phyloP scores from a whole-genome alignment of 805 yeast genomes.

The Schwanniomyces vanrijiae region DNA sequence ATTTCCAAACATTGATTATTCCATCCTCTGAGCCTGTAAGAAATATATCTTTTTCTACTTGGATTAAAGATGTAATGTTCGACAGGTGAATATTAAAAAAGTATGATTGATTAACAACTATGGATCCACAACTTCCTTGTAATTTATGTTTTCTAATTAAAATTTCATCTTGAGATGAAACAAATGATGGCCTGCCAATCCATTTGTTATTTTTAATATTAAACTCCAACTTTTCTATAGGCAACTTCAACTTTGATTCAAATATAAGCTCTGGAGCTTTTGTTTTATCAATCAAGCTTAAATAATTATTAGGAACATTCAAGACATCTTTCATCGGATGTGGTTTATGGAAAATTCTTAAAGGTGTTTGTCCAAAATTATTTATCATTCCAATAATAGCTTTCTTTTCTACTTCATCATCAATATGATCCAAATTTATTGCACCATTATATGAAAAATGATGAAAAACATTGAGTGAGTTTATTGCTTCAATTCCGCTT shows the following conservation, averaged over 20 bases:
- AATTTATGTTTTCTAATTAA: conserved; percentile 26
- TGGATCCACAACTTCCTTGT: conserved; percentile 28
- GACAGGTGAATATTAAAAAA: conserved; percentile 45
- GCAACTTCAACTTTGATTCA: conserved; percentile 40
- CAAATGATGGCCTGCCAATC: conserved; percentile 50
- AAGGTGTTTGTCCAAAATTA: conserved; percentile 90
- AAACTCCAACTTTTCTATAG: conserved; percentile 47
- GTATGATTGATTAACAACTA: conserved; percentile 41
- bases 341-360: conserved; percentile 64
- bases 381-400: conserved; percentile 85
- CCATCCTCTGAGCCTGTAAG: conserved; percentile 59
- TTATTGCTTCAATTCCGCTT: conserved; percentile 66
- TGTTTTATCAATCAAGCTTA: conserved; percentile 28
- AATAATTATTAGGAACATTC: conserved; percentile 35
- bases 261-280: conserved; percentile 39
- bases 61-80: conserved; percentile 37
- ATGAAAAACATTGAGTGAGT: conserved; percentile 75
- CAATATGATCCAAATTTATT: conserved; percentile 68
- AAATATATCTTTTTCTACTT: conserved; percentile 42
- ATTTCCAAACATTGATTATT: conserved; percentile 58
- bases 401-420: conserved; percentile 69
- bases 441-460: conserved; percentile 85
- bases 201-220: conserved; percentile 44
- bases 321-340: conserved; percentile 54
- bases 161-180: conserved; percentile 36